phyloP scores from a whole-genome alignment of 1,284 basidiomycete genomes.

The Rhodotorula sp. region DNA sequence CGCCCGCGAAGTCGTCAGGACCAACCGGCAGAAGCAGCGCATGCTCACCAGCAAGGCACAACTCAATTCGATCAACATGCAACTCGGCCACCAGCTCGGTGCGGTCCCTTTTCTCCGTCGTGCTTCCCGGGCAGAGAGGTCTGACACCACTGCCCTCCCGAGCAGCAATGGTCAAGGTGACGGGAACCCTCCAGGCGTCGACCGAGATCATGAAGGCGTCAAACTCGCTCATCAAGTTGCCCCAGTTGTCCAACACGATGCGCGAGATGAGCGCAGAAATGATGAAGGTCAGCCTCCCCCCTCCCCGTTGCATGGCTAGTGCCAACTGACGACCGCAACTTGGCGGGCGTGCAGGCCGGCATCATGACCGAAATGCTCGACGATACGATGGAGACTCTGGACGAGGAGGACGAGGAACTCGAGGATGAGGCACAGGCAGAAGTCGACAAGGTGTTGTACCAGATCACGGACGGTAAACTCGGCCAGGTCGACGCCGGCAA shows the following conservation, averaged over 20 bases:
- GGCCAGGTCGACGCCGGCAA: conserved; percentile 67
- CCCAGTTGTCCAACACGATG: conserved; percentile 90
- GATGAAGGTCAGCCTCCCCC: conserved; percentile 64
- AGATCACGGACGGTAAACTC: conserved; percentile 93
- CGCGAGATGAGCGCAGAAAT: conserved; percentile 98
- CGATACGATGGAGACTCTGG: conserved; percentile 51
- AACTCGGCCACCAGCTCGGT: conserved; percentile 92
- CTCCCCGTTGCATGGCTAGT: too few relatives aligned
- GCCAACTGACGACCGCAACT: too few relatives aligned
- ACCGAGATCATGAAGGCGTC: conserved; percentile 99
- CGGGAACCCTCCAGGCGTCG: conserved; percentile 92
- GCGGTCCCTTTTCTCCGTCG: conserved; percentile 45
- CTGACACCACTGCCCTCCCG: background rate
- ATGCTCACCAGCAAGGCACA: conserved; percentile 89
- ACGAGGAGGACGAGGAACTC: conserved; percentile 73
- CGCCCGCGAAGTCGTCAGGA: conserved; percentile 82
- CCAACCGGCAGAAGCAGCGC: conserved; percentile 89
- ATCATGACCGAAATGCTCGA: conserved; percentile 54
- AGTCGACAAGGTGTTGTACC: conserved; percentile 93
- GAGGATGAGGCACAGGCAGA: conserved; percentile 97
- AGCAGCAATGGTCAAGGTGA: conserved; percentile 93
- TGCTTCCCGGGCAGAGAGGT: background rate
- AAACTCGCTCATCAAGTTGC: conserved; percentile 84
- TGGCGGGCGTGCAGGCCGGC: conserved; percentile 43
- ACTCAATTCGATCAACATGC: conserved; percentile 84